Evolutionary conservation across 1,139 yeast species (phyloP).

Genomic region (Debaryomyces sp.): DNA sequence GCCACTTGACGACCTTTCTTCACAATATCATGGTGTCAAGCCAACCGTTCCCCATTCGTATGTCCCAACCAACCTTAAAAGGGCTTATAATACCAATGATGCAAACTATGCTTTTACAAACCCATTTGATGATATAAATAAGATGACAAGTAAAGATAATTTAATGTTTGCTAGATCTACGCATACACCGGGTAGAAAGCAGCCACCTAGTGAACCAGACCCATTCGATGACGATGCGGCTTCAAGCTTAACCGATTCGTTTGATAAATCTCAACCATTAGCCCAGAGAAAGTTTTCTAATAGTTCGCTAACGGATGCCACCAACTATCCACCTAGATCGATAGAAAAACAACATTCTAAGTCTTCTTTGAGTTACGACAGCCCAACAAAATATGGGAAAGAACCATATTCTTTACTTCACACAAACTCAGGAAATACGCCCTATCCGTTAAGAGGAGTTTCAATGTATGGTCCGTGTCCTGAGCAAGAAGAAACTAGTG

Average conservation of each 20-base stretch:
- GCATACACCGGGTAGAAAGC: neutral
- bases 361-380: neutral
- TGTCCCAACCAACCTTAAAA: neutral
- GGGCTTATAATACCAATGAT: neutral
- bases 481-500: neutral
- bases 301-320: neutral
- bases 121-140: slow-evolving; percentile 8
- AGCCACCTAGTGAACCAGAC: neutral
- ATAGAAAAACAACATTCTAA: neutral
- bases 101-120: slow-evolving; percentile 2
- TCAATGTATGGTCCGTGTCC: slow-evolving; percentile 18
- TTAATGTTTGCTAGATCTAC: neutral
- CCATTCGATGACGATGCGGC: slow-evolving; percentile 3
- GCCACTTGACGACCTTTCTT: slow-evolving; percentile 9
- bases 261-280: neutral
- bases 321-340: neutral
- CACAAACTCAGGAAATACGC: slow-evolving; percentile 13
- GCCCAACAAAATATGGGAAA: neutral
- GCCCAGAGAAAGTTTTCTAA: neutral
- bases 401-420: neutral
- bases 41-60: neutral
- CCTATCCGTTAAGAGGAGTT: slow-evolving; percentile 33
- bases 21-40: neutral
- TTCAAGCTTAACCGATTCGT: neutral
- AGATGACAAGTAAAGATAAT: neutral